Percentiles rank a stretch among this genome's conserved stretches.
phyloP scores from a whole-genome alignment of 441 rosid species.

The Gossypium laxum region DNA sequence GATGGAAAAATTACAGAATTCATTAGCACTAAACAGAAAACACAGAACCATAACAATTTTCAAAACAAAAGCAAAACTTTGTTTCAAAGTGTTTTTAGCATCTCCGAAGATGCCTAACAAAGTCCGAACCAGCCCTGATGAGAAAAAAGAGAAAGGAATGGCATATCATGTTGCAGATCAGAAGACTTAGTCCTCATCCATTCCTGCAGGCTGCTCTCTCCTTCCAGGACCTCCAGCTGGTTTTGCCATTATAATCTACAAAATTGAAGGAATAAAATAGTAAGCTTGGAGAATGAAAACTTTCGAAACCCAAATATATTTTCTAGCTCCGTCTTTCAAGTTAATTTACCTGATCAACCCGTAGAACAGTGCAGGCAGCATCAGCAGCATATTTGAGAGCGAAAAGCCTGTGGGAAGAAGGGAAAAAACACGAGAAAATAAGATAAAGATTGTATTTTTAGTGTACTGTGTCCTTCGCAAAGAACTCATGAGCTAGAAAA shows the following conservation, averaged over 20 bases:
- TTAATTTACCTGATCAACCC: constrained; percentile 82
- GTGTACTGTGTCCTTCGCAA: background rate
- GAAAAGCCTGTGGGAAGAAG: constrained; percentile 45
- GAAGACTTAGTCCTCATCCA: constrained; percentile 62
- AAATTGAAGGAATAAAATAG: constrained; percentile 9
- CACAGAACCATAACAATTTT: background rate
- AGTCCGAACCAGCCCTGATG: constrained; percentile 9
- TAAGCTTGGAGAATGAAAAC: background rate
- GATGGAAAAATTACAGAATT: background rate
- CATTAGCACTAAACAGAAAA: no score
- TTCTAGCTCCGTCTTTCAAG: background rate
- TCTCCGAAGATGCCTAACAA: constrained; percentile 7
- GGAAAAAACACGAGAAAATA: no score
- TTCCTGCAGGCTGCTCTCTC: constrained; percentile 72
- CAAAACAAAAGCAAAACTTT: constrained; percentile 19
- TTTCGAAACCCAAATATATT: background rate
- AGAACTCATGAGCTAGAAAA: background rate
- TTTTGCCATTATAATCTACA: constrained; percentile 97
- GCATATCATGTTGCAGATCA: background rate
- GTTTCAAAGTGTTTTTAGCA: constrained; percentile 10
- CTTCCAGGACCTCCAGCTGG: constrained; percentile 90
- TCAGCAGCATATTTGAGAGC: constrained; percentile 93
- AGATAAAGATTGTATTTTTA: background rate
- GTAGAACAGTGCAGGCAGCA: constrained; percentile 94
- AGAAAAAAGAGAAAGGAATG: background rate